Conservation (phyloP, 345 rosid genomes). For the Linum usitatissimum region DNA sequence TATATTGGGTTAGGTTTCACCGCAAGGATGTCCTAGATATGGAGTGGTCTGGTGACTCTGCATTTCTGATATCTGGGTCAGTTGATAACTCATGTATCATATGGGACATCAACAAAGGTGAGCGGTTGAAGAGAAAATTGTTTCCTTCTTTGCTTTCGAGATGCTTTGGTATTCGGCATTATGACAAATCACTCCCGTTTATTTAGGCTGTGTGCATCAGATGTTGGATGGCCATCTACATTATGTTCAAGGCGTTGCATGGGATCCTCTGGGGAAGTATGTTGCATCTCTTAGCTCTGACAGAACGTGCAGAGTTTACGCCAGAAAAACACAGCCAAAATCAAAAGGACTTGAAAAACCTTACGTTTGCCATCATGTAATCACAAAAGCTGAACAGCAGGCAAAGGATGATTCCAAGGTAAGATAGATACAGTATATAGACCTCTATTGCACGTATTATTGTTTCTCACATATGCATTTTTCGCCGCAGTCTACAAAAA, state of each 20-base stretch:
- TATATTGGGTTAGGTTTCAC: slow-evolving; percentile 52
- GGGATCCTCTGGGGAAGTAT: slow-evolving; percentile 84
- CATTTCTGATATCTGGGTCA: slow-evolving; percentile 79
- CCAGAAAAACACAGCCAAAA: slow-evolving; percentile 57
- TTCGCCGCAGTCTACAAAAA: slow-evolving; percentile 42
- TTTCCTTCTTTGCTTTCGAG: neutral
- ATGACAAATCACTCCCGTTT: slow-evolving; percentile 10
- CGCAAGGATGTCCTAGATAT: slow-evolving; percentile 86
- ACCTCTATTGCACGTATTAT: slow-evolving; percentile 1
- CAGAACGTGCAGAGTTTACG: slow-evolving; percentile 85
- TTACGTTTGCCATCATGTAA: slow-evolving; percentile 73
- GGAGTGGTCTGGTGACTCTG: slow-evolving; percentile 77
- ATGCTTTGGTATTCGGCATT: slow-evolving; percentile 4
- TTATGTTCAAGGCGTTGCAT: slow-evolving; percentile 98
- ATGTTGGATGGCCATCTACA: slow-evolving; percentile 79
- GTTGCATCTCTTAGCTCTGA: slow-evolving; percentile 91
- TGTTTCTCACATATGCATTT: slow-evolving; percentile 9
- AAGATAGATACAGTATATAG: slow-evolving; percentile 11
- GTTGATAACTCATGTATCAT: slow-evolving; percentile 96
- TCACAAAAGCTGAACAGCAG: slow-evolving; percentile 64
- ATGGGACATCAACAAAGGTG: slow-evolving; percentile 93
- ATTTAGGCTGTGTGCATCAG: slow-evolving; percentile 81
- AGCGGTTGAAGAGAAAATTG: slow-evolving; percentile 10
- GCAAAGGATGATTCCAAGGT: slow-evolving; percentile 58
- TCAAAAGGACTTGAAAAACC: slow-evolving; percentile 55